phyloP scores from a whole-genome alignment of 805 yeast genomes.

The Candida methanosorbosa region DNA sequence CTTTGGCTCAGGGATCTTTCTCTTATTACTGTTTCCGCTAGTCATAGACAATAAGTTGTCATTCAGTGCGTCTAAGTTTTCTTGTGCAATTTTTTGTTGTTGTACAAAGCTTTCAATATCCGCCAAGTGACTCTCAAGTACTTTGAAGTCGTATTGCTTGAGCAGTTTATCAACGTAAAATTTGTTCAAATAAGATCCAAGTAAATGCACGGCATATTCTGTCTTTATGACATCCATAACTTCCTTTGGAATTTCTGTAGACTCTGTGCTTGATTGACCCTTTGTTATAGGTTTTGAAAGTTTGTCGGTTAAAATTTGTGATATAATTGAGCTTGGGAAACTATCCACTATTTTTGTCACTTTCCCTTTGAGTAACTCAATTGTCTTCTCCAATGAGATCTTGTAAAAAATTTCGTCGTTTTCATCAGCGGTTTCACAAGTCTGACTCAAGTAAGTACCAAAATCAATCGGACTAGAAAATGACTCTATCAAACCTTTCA shows the following conservation, averaged over 20 bases:
- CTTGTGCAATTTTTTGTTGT: conserved; percentile 18
- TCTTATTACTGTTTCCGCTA: conserved; percentile 10
- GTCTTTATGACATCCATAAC: conserved; percentile 27
- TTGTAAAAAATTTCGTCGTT: conserved; percentile 37
- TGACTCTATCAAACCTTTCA: conserved; percentile 19
- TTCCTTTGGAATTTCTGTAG: conserved; percentile 17
- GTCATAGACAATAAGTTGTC: conserved; percentile 11
- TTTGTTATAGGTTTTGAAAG: conserved; percentile 6
- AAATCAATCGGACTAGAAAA: conserved; percentile 20
- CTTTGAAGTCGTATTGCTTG: conserved; percentile 11
- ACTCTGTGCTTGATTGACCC: no score
- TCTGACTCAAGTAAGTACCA: conserved; percentile 17
- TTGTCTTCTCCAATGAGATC: conserved; percentile 30
- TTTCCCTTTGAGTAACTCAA: conserved; percentile 29
- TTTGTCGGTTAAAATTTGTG: conserved; percentile 14
- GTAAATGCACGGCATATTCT: conserved; percentile 35
- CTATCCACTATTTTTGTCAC: conserved; percentile 24
- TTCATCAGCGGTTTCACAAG: conserved; percentile 33
- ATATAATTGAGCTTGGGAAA: conserved; percentile 30
- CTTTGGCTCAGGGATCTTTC: conserved; percentile 15
- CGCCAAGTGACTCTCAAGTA: conserved; percentile 11
- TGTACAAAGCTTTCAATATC: conserved; percentile 11
- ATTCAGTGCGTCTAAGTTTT: conserved; percentile 24
- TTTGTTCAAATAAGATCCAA: conserved; percentile 34
- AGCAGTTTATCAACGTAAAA: conserved; percentile 19